Percentiles rank a stretch among this genome's conserved stretches.
Evolutionary conservation across 2,329 filamentous ascomycete species (phyloP).

Genomic region (Ophiostoma ulmi): DNA sequence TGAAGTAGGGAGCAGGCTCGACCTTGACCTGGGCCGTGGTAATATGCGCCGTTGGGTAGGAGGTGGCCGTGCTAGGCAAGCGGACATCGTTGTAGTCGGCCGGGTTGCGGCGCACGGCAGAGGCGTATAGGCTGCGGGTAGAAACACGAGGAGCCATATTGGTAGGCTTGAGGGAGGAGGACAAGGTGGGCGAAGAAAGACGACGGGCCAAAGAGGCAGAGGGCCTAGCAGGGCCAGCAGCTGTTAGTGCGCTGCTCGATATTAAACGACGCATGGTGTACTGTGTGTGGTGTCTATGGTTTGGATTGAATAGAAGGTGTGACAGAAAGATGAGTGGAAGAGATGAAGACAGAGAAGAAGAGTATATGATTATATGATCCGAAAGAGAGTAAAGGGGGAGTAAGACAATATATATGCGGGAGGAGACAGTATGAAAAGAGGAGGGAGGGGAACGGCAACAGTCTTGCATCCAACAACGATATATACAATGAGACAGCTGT

Average conservation of each 20-base stretch:
- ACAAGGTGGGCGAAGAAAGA: background rate
- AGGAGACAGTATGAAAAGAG: background rate
- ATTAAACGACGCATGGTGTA: constrained; percentile 44
- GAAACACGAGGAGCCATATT: constrained; percentile 30
- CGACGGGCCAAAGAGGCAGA: background rate
- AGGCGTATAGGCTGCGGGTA: constrained; percentile 52
- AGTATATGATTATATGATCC: background rate
- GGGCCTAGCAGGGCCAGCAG: constrained; percentile 26
- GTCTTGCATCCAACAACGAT: background rate
- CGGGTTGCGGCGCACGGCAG: constrained; percentile 50
- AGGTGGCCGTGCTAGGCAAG: constrained; percentile 51
- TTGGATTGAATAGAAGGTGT: constrained; percentile 4
- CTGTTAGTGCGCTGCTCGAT: constrained; percentile 37
- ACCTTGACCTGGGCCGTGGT: constrained; percentile 54
- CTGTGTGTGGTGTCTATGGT: background rate
- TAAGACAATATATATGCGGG: background rate
- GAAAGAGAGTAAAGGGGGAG: background rate
- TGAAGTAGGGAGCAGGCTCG: constrained; percentile 70
- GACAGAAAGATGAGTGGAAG: background rate
- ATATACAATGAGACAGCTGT: background rate
- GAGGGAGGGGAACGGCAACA: background rate
- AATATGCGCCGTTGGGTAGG: constrained; percentile 67
- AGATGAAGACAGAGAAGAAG: background rate
- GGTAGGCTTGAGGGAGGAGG: background rate
- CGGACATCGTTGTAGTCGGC: constrained; percentile 37